Evolutionary conservation across 495 filamentous ascomycete species (phyloP).

Genomic region (Hyaloscypha hepaticicola): DNA sequence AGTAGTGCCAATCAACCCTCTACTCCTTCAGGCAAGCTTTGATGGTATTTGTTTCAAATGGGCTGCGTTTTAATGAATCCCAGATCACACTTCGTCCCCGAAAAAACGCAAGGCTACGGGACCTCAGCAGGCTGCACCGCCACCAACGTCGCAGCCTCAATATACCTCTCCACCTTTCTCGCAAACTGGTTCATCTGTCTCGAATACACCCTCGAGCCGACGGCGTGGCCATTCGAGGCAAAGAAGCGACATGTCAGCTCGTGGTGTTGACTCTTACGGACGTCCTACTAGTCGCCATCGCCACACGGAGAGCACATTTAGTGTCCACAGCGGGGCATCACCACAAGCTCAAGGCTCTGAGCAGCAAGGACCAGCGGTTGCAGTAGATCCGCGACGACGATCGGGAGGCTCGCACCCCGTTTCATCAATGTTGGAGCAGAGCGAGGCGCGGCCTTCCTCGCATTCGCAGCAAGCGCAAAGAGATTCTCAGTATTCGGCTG

Average conservation of each 20-base stretch:
- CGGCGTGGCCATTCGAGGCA: slow-evolving; percentile 67
- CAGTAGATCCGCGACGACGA: slow-evolving; percentile 20
- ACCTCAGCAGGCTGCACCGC: slow-evolving; percentile 56
- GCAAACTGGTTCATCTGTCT: slow-evolving; percentile 53
- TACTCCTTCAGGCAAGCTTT: slow-evolving; percentile 67
- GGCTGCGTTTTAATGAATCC: slow-evolving; percentile 43
- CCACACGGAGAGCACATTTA: slow-evolving; percentile 28
- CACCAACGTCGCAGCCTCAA: slow-evolving; percentile 51
- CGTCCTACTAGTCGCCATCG: slow-evolving; percentile 30
- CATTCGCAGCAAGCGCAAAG: slow-evolving; percentile 24
- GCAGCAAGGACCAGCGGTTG: not conserved
- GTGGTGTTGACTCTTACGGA: slow-evolving; percentile 29
- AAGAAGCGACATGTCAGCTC: slow-evolving; percentile 54
- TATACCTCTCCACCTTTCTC: slow-evolving; percentile 57
- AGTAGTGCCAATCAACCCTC: slow-evolving; percentile 56
- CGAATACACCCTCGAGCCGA: slow-evolving; percentile 56
- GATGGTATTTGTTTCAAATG: slow-evolving; percentile 37
- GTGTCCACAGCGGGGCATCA: slow-evolving; percentile 16
- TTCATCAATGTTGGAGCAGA: slow-evolving; percentile 27
- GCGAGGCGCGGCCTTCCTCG: slow-evolving; percentile 17
- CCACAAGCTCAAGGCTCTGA: slow-evolving; percentile 16
- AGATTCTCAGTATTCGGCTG: slow-evolving; percentile 29
- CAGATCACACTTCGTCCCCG: slow-evolving; percentile 56
- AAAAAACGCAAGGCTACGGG: slow-evolving; percentile 73
- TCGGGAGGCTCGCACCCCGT: slow-evolving; percentile 29